Percentiles rank a stretch among this genome's conserved stretches.
Conservation (phyloP, 169 alveolate genomes). For the Eimeria maxima region DNA sequence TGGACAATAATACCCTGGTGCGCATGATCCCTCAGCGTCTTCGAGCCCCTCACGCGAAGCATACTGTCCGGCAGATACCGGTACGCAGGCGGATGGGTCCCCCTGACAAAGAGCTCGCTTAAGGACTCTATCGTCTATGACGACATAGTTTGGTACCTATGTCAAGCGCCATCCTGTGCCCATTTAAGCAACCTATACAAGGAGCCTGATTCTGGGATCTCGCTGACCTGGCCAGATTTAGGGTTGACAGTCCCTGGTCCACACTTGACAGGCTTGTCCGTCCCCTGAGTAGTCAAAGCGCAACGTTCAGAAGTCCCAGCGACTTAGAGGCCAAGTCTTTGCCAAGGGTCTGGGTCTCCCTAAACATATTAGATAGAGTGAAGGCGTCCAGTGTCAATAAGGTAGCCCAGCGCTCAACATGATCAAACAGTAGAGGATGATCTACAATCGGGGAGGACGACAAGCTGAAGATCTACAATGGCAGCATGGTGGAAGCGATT, state of each 20-base stretch:
- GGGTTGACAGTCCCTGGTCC: conserved; percentile 51
- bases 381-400: background rate
- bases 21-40: conserved; percentile 60
- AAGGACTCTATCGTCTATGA: no score
- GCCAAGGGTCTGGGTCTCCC: background rate
- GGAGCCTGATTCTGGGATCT: background rate
- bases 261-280: background rate
- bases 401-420: background rate
- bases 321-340: background rate
- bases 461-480: background rate
- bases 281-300: conserved; percentile 18
- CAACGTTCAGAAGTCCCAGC: background rate
- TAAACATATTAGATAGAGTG: background rate
- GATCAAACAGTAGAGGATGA: background rate
- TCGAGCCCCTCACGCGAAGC: conserved; percentile 28
- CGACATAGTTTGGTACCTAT: background rate
- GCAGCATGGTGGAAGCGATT: no score
- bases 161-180: background rate
- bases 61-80: conserved; percentile 64
- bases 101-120: background rate
- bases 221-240: conserved; percentile 68
- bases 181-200: background rate
- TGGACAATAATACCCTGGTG: conserved; percentile 47
- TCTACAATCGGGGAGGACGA: background rate
- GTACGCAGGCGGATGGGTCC: conserved; percentile 31